Evolutionary conservation across 352 stramenopile genomes (phyloP), one percentile per base, ranked within the genome.

Genomic region (Pythium sukuiense): DNA sequence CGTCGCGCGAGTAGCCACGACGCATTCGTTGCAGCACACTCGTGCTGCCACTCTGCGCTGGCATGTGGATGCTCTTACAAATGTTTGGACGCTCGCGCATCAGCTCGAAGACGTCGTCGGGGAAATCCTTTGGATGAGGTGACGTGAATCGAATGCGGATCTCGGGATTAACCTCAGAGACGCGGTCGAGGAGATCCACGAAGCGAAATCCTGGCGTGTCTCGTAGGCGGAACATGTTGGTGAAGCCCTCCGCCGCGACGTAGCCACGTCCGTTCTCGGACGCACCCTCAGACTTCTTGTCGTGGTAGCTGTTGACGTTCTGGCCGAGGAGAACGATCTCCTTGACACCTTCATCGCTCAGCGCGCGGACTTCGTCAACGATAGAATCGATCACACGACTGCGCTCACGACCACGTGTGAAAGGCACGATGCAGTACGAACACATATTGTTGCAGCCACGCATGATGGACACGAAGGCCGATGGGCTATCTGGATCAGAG

Each of bases 381-480:
- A 99, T 98, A 58, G 87, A 98, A 18, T 76, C 62, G 20, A 99
- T 84, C 43, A 93, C 85, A 26, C 86, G 86, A 63, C 84, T 93
- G 52, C 97, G 88, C 79, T 99, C 98, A 58, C 97, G 83, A 2
- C 98, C 98, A 39, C 98, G 83, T 13, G 97, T 99, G 76, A 99
- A 99, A 0, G 98, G 98, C 61, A 99, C 98, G 59, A 99, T 99
- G 80, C 98, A 99, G 83, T 99, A 99, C 16, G 89, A 98, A 80
- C 98, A 99, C 90, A 99, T 99, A 77, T 99, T 99, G 77, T 99
- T 99, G 80, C 98, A 99, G 63, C 98, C 98, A 52, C 97, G 83
- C 96, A 99, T 99, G 72, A 99, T 99, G 13, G 91, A 98, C 14
- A 99, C 91, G 76, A 99, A 99, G 6, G 97, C 96, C 45, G 97